These are phyloP conservation scores for Globisporangium perplexum DNA, from an alignment of 352 stramenopile species.

Conservation along the genomic window DNA sequence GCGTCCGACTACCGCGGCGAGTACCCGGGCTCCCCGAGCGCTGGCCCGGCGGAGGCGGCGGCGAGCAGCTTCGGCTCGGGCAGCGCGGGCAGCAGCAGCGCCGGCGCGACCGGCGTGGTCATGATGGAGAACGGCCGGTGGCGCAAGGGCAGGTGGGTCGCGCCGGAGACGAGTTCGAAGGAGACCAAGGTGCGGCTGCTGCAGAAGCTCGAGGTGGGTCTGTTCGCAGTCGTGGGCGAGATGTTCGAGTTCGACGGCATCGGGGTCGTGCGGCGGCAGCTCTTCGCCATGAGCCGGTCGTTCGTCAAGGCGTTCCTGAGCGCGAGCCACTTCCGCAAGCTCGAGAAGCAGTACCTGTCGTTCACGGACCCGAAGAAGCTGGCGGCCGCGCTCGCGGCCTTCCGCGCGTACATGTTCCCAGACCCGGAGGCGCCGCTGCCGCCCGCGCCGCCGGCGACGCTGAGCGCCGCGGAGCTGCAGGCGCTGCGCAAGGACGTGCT, in stretches of 20 bases:
- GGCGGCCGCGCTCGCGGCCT: slow-evolving; percentile 36
- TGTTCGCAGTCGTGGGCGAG: slow-evolving; percentile 71
- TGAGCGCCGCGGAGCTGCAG: slow-evolving; percentile 36
- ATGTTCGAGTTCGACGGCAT: slow-evolving; percentile 86
- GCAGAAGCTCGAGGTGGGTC: slow-evolving; percentile 72
- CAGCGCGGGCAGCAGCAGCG: no score
- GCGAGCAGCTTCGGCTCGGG: slow-evolving; percentile 3
- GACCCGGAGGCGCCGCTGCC: slow-evolving; percentile 14
- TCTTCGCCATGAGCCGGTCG: slow-evolving; percentile 79
- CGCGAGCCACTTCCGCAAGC: slow-evolving; percentile 73
- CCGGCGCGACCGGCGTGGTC: slow-evolving; percentile 17
- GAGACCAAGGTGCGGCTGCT: slow-evolving; percentile 78
- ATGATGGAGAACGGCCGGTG: slow-evolving; percentile 73
- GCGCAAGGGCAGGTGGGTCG: slow-evolving; percentile 47
- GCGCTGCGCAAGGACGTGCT: slow-evolving; percentile 54
- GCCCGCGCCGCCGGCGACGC: slow-evolving; percentile 7
- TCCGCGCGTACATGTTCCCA: slow-evolving; percentile 65
- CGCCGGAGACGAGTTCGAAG: slow-evolving; percentile 61
- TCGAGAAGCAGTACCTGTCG: slow-evolving; percentile 79
- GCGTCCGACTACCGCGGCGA: background rate
- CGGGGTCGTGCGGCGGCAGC: slow-evolving; percentile 69
- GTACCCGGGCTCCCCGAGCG: background rate
- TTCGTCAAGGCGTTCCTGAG: slow-evolving; percentile 79
- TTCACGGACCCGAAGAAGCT: slow-evolving; percentile 71
- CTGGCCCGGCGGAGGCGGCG: background rate